phyloP scores from a whole-genome alignment of 768 basidiomycete genomes.

The Lentinula detonsa region DNA sequence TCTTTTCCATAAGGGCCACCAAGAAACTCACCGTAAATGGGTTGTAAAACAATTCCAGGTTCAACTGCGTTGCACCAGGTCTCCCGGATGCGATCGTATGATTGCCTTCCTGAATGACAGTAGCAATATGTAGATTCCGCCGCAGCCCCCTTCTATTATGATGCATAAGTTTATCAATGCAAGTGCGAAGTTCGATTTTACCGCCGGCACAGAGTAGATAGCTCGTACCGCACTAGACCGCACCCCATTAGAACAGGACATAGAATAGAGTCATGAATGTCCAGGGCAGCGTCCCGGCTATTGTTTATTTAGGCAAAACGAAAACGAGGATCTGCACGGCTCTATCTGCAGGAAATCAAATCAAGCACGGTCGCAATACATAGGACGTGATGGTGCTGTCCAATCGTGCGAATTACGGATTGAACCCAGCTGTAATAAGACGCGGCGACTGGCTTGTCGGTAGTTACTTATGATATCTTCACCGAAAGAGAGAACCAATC shows the following conservation, averaged over 20 bases:
- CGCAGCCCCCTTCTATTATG: conserved; percentile 20
- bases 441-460: neutral
- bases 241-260: conserved; percentile 13
- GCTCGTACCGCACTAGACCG: too few relatives aligned
- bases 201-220: too few relatives aligned
- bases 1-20: neutral
- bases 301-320: conserved; percentile 18
- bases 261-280: conserved; percentile 30
- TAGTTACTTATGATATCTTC: neutral
- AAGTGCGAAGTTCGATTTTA: conserved; percentile 7
- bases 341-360: neutral
- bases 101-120: conserved; percentile 28
- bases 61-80: conserved; percentile 18
- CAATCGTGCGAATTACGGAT: conserved; percentile 20
- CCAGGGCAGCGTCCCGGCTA: conserved; percentile 22
- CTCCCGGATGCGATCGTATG: conserved; percentile 13
- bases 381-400: conserved; percentile 19
- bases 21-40: neutral
- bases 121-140: conserved; percentile 29
- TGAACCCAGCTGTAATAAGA: conserved; percentile 5
- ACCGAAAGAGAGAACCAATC: neutral
- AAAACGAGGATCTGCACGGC: conserved; percentile 28
- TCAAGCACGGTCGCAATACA: conserved; percentile 13
- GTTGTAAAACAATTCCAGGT: conserved; percentile 17
- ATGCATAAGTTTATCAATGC: conserved; percentile 12